Evolutionary conservation across 148 eudicot genomes (phyloP), one percentile per base, ranked within the genome.

Genomic region (Diospyros lotus): DNA sequence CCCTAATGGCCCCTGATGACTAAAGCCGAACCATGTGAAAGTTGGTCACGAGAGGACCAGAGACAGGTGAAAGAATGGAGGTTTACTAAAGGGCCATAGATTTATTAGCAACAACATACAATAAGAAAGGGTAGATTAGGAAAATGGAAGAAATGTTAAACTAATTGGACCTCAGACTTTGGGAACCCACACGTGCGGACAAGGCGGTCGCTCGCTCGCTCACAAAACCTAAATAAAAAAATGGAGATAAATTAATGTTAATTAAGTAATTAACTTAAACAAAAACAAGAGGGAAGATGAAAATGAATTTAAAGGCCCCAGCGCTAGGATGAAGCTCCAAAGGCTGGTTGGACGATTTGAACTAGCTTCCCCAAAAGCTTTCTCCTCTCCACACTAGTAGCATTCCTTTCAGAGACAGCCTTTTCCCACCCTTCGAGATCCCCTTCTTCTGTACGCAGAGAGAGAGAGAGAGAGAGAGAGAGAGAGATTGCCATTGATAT

Each of bases 101-200:
- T 2, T 17, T 58, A 58, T 48, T 28, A 11, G 59, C 0, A 68
- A 68, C 52, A 48, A 64, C 2, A 9, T 0, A 62, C 6, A 60
- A 5, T 17, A 41, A 53, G 38, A 59, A 71, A 75, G 68, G 66
- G 56, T 66, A 70, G 9, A 55, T 69, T 80, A 15, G 41, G 63
- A 2, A 62, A 65, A 71, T 45, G 39, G 60, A 73, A 67, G 61
- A 45, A 45, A 38, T 65, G 70, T 73, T 39, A 74, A 68, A 12
- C 66, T 74, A 78, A 28, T 78, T 69, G 62, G 64, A 70, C 66
- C 55, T 87, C 3, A 87, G 81, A 79, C 82, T 76, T 60, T 1
- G 82, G 75, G 76, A 82, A 77, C 82, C 83, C 89, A 75, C 89
- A 80, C 93, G 91, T 89, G 93, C 84, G 84, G 80, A 84, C 75